These are phyloP conservation scores for Neonectria coccinea DNA, from an alignment of 2,329 filamentous ascomycete species.

Conservation along the genomic window DNA sequence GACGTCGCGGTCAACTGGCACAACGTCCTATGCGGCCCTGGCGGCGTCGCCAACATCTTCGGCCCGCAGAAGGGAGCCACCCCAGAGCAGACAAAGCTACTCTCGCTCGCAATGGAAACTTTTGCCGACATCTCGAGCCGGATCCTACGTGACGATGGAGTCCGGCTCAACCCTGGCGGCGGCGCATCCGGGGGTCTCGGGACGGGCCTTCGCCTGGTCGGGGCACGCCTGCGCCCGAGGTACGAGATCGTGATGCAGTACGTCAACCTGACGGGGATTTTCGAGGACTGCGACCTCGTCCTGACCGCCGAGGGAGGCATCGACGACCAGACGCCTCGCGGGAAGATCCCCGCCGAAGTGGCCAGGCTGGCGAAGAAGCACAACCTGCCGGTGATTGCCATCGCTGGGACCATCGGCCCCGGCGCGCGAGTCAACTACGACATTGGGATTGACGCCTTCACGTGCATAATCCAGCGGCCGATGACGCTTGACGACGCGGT, in stretches of 20 bases:
- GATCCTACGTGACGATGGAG: slow-evolving; percentile 49
- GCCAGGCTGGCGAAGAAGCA: slow-evolving; percentile 59
- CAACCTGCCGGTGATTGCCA: slow-evolving; percentile 58
- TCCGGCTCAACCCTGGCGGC: slow-evolving; percentile 57
- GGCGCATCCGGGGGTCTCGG: slow-evolving; percentile 66
- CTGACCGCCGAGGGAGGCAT: slow-evolving; percentile 66
- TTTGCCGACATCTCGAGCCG: slow-evolving; percentile 52
- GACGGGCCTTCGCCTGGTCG: slow-evolving; percentile 61
- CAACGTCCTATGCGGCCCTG: slow-evolving; percentile 62
- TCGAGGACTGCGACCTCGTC: slow-evolving; percentile 62
- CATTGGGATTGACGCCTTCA: slow-evolving; percentile 50
- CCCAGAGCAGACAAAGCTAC: slow-evolving; percentile 54
- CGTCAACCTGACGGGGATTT: slow-evolving; percentile 59
- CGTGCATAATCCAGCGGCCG: slow-evolving; percentile 50
- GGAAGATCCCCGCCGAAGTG: slow-evolving; percentile 66
- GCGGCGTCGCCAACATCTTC: slow-evolving; percentile 62
- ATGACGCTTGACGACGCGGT: slow-evolving; percentile 49
- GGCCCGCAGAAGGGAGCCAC: slow-evolving; percentile 65
- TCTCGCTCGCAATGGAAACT: slow-evolving; percentile 57
- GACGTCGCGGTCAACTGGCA: slow-evolving; percentile 65
- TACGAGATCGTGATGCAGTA: slow-evolving; percentile 64
- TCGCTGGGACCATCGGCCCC: slow-evolving; percentile 53
- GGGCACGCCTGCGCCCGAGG: slow-evolving; percentile 58
- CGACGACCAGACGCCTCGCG: slow-evolving; percentile 62
- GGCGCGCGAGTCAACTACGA: slow-evolving; percentile 51